A percentile compares a stretch with the other conserved stretches of the same genome.
These are phyloP conservation scores for Whalleya microplaca DNA, from an alignment of 2,329 filamentous ascomycete species.

Conservation along the genomic window DNA sequence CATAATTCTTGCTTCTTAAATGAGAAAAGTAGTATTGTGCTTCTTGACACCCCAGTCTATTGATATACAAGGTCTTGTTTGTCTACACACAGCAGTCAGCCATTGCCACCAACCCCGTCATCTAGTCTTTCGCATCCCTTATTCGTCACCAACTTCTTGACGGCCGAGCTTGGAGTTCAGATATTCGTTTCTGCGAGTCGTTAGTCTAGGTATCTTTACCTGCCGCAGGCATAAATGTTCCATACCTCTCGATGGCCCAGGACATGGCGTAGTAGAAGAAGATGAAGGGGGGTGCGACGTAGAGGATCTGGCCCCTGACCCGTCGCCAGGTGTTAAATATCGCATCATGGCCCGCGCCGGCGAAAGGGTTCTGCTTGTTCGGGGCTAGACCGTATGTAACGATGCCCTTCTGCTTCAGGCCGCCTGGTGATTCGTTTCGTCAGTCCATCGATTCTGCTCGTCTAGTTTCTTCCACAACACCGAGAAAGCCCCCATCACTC, in stretches of 20 bases:
- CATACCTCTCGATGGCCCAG: slow-evolving; percentile 89
- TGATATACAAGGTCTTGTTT: slow-evolving; percentile 37
- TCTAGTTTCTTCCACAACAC: background rate
- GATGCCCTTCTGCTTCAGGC: slow-evolving; percentile 65
- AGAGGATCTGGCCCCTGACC: slow-evolving; percentile 84
- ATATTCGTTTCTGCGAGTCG: slow-evolving; percentile 34
- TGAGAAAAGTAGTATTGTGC: slow-evolving; percentile 2
- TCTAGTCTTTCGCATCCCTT: slow-evolving; percentile 17
- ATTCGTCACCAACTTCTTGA: slow-evolving; percentile 33
- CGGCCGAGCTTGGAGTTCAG: slow-evolving; percentile 39
- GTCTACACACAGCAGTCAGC: slow-evolving; percentile 29
- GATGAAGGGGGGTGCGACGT: slow-evolving; percentile 79
- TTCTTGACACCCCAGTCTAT: slow-evolving; percentile 29
- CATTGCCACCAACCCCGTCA: slow-evolving; percentile 3
- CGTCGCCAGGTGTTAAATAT: slow-evolving; percentile 96
- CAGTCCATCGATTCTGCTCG: slow-evolving; percentile 17
- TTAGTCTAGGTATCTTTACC: background rate
- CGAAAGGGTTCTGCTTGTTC: slow-evolving; percentile 89
- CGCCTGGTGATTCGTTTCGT: slow-evolving; percentile 46
- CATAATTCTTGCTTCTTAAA: background rate
- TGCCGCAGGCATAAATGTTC: background rate
- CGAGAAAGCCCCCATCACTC: background rate
- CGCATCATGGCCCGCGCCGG: slow-evolving; percentile 76
- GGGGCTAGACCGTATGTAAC: slow-evolving; percentile 75
- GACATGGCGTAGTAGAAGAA: slow-evolving; percentile 80